Evolutionary conservation across 352 stramenopile species (phyloP), one percentile per base, ranked within the genome.

Genomic region (Thalassiosira hispida): DNA sequence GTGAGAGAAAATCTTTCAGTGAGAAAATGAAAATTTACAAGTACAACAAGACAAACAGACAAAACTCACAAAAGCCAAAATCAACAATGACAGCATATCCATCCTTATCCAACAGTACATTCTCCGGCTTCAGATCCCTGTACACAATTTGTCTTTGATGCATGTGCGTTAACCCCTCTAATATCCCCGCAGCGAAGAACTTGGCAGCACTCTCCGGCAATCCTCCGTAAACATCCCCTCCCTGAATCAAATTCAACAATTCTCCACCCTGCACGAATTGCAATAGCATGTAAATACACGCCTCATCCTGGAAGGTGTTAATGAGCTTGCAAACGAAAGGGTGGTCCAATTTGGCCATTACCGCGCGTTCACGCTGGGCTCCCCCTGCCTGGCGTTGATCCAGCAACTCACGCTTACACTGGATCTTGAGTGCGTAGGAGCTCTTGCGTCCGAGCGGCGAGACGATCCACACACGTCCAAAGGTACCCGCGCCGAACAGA

Each of bases 21-120:
- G 23, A 29, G 16, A 57, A 57, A 33, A 57, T 33, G 6, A 18
- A 57, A 5, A 33, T 5, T 1, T 11, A 57, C 25, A 16, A n/a
- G 5, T 11, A 14, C 20, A 2, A 33, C 5, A 33, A 27, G 16
- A 20, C 8, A 14, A 33, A 23, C 3, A 12, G 12, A 27, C 3
- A 40, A 25, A 18, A 83, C 77, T 73, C 70, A 83, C 77, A 70
- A 56, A 99, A 95, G 23, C 97, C 97, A 85, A 99, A 98, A 88
- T 99, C 97, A 7, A 98, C 96, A 57, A 99, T 92, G 77, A 98
- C 98, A 68, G 98, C 95, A 88, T 99, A 98, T 0, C 97, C 97
- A 84, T 96, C 92, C 55, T 96, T 83, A 81, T 95, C 87, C 14
- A 97, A 76, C 57, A 97, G 77, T 14, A 90, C 79, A 88, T 98